Conservation (phyloP, 345 rosid species). For the Anastatica hierochuntica region DNA sequence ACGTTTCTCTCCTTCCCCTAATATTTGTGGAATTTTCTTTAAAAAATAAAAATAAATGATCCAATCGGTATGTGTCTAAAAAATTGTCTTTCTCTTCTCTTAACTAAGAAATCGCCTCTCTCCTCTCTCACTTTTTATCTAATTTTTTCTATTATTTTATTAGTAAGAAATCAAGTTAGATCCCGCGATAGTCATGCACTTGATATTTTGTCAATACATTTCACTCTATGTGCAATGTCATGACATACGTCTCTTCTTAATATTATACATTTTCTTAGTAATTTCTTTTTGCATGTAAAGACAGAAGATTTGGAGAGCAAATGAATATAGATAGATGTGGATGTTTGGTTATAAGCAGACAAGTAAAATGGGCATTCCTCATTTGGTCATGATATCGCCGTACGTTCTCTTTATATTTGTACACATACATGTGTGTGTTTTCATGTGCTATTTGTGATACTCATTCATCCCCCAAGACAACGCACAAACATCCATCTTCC, state of each 20-base stretch:
- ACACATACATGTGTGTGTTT: constrained; percentile 9
- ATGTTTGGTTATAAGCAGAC: constrained; percentile 22
- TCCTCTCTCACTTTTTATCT: too few species aligned
- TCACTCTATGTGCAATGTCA: too few species aligned
- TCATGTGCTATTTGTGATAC: background rate
- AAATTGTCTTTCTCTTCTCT: too few species aligned
- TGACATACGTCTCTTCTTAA: background rate
- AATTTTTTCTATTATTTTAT: too few species aligned
- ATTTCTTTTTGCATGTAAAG: background rate
- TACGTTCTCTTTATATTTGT: constrained; percentile 15
- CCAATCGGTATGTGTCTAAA: too few species aligned
- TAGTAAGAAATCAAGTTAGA: too few species aligned
- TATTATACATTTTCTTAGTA: background rate
- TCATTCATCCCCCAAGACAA: constrained; percentile 7
- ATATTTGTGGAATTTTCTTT: too few species aligned
- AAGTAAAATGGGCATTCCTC: constrained; percentile 13
- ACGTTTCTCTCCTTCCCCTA: too few species aligned
- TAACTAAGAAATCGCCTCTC: too few species aligned
- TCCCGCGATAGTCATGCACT: too few species aligned
- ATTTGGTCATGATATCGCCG: constrained; percentile 26
- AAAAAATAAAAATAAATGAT: too few species aligned
- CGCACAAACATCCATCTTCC: constrained; percentile 6
- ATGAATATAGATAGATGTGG: background rate
- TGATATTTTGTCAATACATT: too few species aligned
- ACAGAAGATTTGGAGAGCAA: background rate